Conservation (phyloP, 345 rosid genomes). For the Ceriops tagal region DNA sequence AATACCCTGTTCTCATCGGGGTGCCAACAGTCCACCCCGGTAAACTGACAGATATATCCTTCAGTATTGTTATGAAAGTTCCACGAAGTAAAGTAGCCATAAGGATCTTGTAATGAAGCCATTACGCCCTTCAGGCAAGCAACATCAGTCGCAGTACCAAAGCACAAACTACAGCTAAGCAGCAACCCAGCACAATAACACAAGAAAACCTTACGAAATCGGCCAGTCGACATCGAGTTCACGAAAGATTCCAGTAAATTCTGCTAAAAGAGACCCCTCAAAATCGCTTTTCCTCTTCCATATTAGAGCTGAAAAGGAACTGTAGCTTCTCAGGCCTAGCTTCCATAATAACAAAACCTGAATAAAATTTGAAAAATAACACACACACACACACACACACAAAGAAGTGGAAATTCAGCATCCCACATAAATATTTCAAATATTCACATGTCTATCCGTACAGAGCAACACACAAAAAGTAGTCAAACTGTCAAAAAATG, state of each 20-base stretch:
- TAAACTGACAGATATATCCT: conserved; percentile 74
- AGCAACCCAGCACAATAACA: neutral
- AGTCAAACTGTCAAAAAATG: neutral
- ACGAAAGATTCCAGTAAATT: neutral
- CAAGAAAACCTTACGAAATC: neutral
- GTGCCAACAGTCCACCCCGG: conserved; percentile 88
- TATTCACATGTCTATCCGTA: too few species aligned
- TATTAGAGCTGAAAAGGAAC: neutral
- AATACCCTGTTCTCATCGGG: conserved; percentile 81
- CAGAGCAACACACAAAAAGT: neutral
- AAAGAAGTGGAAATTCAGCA: neutral
- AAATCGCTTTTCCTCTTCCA: neutral
- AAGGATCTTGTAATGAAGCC: conserved; percentile 48
- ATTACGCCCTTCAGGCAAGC: conserved; percentile 45
- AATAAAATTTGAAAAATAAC: neutral
- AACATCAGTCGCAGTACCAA: conserved; percentile 41
- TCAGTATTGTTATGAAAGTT: conserved; percentile 46
- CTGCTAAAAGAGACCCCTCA: neutral
- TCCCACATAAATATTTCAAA: neutral
- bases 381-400: neutral
- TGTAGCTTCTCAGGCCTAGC: neutral
- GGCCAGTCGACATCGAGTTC: neutral
- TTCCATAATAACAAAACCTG: neutral
- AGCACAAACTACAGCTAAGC: conserved; percentile 13
- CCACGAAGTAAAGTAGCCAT: conserved; percentile 49